phyloP scores from a whole-genome alignment of 768 basidiomycete genomes.

The Mycena capillaripes region DNA sequence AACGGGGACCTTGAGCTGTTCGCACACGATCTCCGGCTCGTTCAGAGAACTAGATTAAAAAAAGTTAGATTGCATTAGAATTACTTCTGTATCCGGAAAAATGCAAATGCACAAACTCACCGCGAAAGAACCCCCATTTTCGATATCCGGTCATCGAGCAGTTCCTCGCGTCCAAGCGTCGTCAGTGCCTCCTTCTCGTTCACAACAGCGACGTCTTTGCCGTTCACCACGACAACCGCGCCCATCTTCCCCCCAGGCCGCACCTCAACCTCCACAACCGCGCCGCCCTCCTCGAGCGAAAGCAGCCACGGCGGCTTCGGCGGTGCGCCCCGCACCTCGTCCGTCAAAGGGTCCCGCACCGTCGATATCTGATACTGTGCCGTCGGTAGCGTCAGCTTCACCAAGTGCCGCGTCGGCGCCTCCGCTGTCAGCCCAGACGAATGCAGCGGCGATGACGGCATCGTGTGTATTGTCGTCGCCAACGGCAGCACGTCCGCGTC shows the following conservation, averaged over 20 bases:
- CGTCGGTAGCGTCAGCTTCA: slow-evolving; percentile 86
- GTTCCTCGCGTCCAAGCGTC: slow-evolving; percentile 78
- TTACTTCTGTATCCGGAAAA: slow-evolving; percentile 24
- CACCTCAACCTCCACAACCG: slow-evolving; percentile 66
- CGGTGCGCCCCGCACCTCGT: slow-evolving; percentile 70
- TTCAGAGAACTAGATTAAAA: slow-evolving; percentile 60
- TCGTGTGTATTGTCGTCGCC: slow-evolving; percentile 73
- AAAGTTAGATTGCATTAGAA: slow-evolving; percentile 23
- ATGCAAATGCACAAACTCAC: slow-evolving; percentile 54
- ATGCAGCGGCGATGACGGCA: slow-evolving; percentile 87
- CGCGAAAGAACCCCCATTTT: slow-evolving; percentile 79
- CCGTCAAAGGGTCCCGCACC: slow-evolving; percentile 86
- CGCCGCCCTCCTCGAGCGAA: slow-evolving; percentile 72
- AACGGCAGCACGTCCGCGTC: slow-evolving; percentile 61
- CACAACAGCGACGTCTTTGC: slow-evolving; percentile 69
- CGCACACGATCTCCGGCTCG: slow-evolving; percentile 71
- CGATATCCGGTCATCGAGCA: slow-evolving; percentile 77
- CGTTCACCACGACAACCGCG: slow-evolving; percentile 57
- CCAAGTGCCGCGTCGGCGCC: slow-evolving; percentile 78
- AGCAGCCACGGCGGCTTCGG: slow-evolving; percentile 81
- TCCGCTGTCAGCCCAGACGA: slow-evolving; percentile 71
- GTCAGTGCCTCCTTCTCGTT: slow-evolving; percentile 86
- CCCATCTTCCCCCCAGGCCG: slow-evolving; percentile 54
- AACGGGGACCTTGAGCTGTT: slow-evolving; percentile 71
- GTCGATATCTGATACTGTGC: slow-evolving; percentile 84